phyloP scores from a whole-genome alignment of 257 asterid species.

The Galeopsis tetrahit region DNA sequence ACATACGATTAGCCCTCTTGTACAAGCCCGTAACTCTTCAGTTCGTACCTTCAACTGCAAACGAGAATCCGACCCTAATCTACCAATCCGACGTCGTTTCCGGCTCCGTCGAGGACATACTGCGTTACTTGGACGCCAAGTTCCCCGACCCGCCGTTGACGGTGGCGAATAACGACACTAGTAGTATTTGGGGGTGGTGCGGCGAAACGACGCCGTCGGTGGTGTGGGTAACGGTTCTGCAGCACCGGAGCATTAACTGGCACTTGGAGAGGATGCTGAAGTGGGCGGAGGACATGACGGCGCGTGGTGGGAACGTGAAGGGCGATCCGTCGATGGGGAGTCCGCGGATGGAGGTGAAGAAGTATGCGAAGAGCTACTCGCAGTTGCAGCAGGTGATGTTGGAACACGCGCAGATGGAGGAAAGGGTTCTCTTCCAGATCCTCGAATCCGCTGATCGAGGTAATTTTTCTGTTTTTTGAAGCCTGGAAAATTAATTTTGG shows the following conservation, averaged over 20 bases:
- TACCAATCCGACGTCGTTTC: constrained; percentile 71
- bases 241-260: constrained; percentile 88
- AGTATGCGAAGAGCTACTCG: constrained; percentile 72
- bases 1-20: constrained; percentile 73
- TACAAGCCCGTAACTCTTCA: constrained; percentile 78
- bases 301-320: constrained; percentile 75
- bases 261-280: constrained; percentile 90
- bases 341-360: constrained; percentile 90
- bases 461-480: constrained; percentile 28
- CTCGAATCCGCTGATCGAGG: constrained; percentile 95
- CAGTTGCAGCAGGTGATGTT: constrained; percentile 77
- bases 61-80: constrained; percentile 64
- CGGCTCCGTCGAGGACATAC: constrained; percentile 73
- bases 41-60: constrained; percentile 63
- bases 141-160: constrained; percentile 80
- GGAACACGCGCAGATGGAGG: constrained; percentile 99
- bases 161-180: constrained; percentile 25
- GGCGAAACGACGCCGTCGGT: constrained; percentile 84
- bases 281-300: constrained; percentile 89
- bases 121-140: constrained; percentile 72
- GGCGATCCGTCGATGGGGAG: constrained; percentile 96
- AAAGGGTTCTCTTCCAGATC: constrained; percentile 83
- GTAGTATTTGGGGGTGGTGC: constrained; percentile 73
- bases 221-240: constrained; percentile 88
- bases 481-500: constrained; percentile 21